phyloP scores from a whole-genome alignment of 2,329 filamentous ascomycete genomes.

The Alternaria sp. region DNA sequence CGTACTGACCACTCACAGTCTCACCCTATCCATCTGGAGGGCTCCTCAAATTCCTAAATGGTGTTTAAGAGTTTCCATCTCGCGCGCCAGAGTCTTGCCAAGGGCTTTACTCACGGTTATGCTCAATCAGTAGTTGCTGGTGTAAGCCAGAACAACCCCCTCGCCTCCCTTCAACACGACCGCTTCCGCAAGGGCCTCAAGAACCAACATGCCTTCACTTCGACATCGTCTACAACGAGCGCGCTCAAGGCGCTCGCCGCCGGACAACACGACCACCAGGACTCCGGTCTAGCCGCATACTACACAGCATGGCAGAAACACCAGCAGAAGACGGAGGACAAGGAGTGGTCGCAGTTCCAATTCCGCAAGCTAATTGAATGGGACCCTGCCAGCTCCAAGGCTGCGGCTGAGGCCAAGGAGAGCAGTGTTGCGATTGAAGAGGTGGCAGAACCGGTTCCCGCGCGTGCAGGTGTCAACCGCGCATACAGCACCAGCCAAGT shows the following conservation, averaged over 20 bases:
- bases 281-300: slow-evolving; percentile 79
- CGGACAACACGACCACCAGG: slow-evolving; percentile 42
- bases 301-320: slow-evolving; percentile 88
- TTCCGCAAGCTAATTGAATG: slow-evolving; percentile 89
- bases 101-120: slow-evolving; percentile 97
- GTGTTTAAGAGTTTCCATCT: slow-evolving; percentile 75
- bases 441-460: slow-evolving; percentile 33
- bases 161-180: slow-evolving; percentile 58
- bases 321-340: slow-evolving; percentile 68
- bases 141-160: slow-evolving; percentile 65
- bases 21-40: slow-evolving; percentile 65
- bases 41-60: slow-evolving; percentile 83
- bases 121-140: slow-evolving; percentile 97
- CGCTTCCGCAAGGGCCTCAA: slow-evolving; percentile 60
- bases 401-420: slow-evolving; percentile 48
- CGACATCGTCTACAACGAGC: slow-evolving; percentile 43
- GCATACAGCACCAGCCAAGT: slow-evolving; percentile 63
- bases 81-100: slow-evolving; percentile 96
- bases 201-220: slow-evolving; percentile 78
- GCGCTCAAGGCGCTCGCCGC: slow-evolving; percentile 43
- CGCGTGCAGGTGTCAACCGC: slow-evolving; percentile 51
- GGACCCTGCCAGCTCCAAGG: slow-evolving; percentile 64
- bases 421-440: slow-evolving; percentile 40
- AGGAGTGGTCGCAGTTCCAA: slow-evolving; percentile 91
- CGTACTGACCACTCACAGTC: slow-evolving; percentile 46